Evolutionary conservation across 495 filamentous ascomycete genomes (phyloP), one percentile per base, ranked within the genome.

Genomic region (Neurospora tetrasperma): DNA sequence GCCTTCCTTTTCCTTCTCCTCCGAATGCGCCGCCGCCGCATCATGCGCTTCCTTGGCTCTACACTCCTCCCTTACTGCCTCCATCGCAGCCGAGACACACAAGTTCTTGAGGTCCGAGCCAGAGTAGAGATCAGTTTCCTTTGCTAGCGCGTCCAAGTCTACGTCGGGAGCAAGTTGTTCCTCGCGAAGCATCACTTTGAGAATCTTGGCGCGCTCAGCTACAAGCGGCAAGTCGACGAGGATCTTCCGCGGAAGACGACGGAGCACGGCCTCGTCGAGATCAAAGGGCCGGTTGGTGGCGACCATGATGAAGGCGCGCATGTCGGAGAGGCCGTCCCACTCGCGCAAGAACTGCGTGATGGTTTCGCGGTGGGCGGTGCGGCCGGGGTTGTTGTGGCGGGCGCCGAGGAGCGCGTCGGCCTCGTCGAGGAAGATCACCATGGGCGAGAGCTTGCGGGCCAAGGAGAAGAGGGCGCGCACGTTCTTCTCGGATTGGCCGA

Each of bases 301-400:
- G 0, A 98, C 94, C 96, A 99, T 98, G 80, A 99, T 96, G 81
- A 99, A 98, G 3, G 94, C 93, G 8, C 91, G 91, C 68, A 89
- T 85, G 74, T 93, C 90, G 48, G 89, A 91, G 87, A 99, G 91
- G 18, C 96, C 96, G 76, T 98, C 96, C 96, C 96, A 99, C 80
- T 98, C 96, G n/a, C 93, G 89, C 43, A 99, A 83, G 80, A 98
- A 99, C 80, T 98, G 95, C 74, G 98, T 99, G 83, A 99, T 96
- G 66, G 96, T 90, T 82, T 98, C 96, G 62, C 96, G 89, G 78
- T 96, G 92, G 14, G 87, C 88, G 2, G 86, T 79, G 72, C 89
- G 88, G 35, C 85, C 84, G 70, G 85, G 84, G 20, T 81, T 79
- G 62, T 84, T 84, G 54, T 90, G 87, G 35, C 96, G 89, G 3